Evolutionary conservation across 2,329 filamentous ascomycete species (phyloP).

Genomic region (Setomelanomma holmii): DNA sequence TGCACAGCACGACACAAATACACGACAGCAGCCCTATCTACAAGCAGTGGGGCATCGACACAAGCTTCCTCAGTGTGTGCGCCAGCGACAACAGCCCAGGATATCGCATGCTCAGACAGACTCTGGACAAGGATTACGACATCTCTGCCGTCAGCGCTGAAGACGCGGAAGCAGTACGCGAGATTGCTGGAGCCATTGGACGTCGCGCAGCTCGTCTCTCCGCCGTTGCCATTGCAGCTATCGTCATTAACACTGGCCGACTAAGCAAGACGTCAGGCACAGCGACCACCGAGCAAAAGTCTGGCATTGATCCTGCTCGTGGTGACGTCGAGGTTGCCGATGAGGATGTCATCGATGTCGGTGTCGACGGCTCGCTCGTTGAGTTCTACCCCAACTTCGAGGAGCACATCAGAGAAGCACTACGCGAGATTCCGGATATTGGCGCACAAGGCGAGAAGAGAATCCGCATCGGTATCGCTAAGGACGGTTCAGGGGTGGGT

Average conservation of each 20-base stretch:
- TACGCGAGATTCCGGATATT: slow-evolving; percentile 78
- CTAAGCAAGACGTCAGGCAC: slow-evolving; percentile 54
- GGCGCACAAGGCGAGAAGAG: slow-evolving; percentile 80
- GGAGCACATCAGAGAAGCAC: slow-evolving; percentile 82
- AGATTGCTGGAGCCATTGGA: slow-evolving; percentile 81
- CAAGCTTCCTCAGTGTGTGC: slow-evolving; percentile 85
- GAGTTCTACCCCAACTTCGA: slow-evolving; percentile 96
- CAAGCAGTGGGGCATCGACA: slow-evolving; percentile 88
- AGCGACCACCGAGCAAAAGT: slow-evolving; percentile 49
- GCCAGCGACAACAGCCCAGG: slow-evolving; percentile 79
- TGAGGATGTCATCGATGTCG: slow-evolving; percentile 81
- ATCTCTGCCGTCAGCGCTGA: slow-evolving; percentile 79
- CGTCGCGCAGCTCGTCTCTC: slow-evolving; percentile 87
- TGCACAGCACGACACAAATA: slow-evolving; percentile 69
- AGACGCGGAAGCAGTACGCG: slow-evolving; percentile 88
- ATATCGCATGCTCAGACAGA: slow-evolving; percentile 75
- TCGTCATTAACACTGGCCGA: slow-evolving; percentile 81
- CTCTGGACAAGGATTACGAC: slow-evolving; percentile 77
- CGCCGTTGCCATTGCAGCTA: slow-evolving; percentile 84
- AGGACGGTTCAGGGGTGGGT: slow-evolving; percentile 95
- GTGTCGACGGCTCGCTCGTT: slow-evolving; percentile 91
- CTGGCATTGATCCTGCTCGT: slow-evolving; percentile 40
- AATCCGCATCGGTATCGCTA: slow-evolving; percentile 93
- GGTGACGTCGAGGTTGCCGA: slow-evolving; percentile 52
- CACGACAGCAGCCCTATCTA: slow-evolving; percentile 68